Percentiles rank a stretch among this genome's conserved stretches.
Evolutionary conservation across 108 stramenopile species (phyloP).

Genomic region (Skeletonema costatum): DNA sequence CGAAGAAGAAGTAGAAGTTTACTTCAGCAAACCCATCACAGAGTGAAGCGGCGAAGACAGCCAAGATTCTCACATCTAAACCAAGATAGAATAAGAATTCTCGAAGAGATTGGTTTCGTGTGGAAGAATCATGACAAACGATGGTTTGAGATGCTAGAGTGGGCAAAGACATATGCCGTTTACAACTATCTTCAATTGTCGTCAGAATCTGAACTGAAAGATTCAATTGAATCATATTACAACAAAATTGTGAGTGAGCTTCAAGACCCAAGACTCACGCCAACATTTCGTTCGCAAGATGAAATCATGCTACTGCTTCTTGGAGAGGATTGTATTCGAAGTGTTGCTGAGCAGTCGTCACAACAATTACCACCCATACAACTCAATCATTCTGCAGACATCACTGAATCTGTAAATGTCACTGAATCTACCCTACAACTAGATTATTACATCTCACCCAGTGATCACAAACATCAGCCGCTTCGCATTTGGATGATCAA

Average conservation of each 20-base stretch:
- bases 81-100: constrained; percentile 29
- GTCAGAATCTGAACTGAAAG: not conserved
- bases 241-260: constrained; percentile 33
- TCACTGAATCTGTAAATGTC: not conserved
- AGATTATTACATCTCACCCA: constrained; percentile 37
- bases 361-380: not conserved
- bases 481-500: constrained; percentile 50
- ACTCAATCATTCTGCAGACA: not conserved
- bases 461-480: constrained; percentile 32
- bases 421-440: constrained; percentile 10
- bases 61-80: constrained; percentile 41
- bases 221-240: constrained; percentile 15
- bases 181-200: constrained; percentile 22
- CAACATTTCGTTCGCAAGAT: constrained; percentile 45
- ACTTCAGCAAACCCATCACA: constrained; percentile 7
- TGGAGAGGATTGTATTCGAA: constrained; percentile 22
- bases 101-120: constrained; percentile 40
- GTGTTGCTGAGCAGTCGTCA: constrained; percentile 11
- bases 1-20: constrained; percentile 13
- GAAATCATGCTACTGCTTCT: constrained; percentile 29
- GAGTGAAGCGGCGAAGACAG: constrained; percentile 12
- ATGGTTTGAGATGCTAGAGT: constrained; percentile 51
- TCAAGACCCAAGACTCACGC: constrained; percentile 31
- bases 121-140: constrained; percentile 45
- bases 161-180: constrained; percentile 47